Evolutionary conservation across 305 asterid species (phyloP), one percentile per base, ranked within the genome.

Genomic region (Withania somnifera): DNA sequence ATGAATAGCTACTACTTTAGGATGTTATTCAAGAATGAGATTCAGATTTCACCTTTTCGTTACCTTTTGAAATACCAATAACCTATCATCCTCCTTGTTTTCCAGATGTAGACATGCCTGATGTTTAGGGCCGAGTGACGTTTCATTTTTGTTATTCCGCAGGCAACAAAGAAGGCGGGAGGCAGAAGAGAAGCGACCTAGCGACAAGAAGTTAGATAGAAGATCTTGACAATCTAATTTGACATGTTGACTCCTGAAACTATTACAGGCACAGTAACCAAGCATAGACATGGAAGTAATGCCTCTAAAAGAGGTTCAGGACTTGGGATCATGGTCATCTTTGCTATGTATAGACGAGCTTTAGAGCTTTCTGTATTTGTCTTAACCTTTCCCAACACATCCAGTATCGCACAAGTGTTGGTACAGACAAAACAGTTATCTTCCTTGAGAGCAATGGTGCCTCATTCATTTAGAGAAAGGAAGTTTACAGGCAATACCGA

Each of bases 111-210:
- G 5, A 76, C 11, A 20, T 63, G 56, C 66, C 13, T 47, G 38
- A 73, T 73, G 40, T 76, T 19, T 17, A 50, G 20, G 40, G 82
- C 71, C 60, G 32, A 28, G 60, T 73, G 28, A 73, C 50, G 79
- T 20, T 73, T 73, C 19, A 42, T 69, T n/a, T 83, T 81, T 58
- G 77, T 14, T 79, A 3, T 56, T 68, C 82, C 69, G 63, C 90
- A 96, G 98, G 89, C 97, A 92, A 88, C 99, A 93, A 73, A 92
- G 93, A 83, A 88, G 97, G 68, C 90, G 89, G 82, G 98, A 96
- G 89, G 97, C 94, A 17, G 97, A 96, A 87, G 97, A 93, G 76
- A 93, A 78, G 89, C 94, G 93, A 79, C 87, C 95, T 42, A 89
- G 88, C 87, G 98, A 95, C 76, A 92, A 63, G 87, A 94, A 87